phyloP scores from a whole-genome alignment of 768 basidiomycete species.

The Dacryopinax primogenitus region DNA sequence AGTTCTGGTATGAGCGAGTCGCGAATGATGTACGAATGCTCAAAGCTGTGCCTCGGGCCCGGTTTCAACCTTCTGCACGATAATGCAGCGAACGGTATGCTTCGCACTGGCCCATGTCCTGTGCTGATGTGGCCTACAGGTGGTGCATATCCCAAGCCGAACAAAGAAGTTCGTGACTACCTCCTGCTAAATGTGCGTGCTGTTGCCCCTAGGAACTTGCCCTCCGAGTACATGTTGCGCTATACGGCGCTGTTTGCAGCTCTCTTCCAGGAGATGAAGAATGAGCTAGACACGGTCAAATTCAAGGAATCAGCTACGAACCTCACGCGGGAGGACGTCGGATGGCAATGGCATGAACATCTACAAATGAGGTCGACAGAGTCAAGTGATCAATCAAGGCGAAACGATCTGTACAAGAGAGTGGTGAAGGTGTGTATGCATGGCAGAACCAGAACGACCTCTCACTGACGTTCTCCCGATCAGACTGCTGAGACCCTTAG shows the following conservation, averaged over 20 bases:
- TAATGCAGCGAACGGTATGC: neutral
- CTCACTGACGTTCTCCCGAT: no score
- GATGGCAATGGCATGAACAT: no score
- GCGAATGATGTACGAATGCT: conserved; percentile 21
- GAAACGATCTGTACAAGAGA: no score
- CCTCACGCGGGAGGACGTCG: no score
- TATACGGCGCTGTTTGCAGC: neutral
- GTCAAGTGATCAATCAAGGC: no score
- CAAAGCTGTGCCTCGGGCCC: conserved; percentile 20
- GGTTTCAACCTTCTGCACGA: conserved; percentile 22
- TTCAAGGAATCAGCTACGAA: no score
- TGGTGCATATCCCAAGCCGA: neutral
- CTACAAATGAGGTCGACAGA: no score
- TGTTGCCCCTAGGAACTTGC: no score
- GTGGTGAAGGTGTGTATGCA: no score
- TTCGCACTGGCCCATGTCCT: neutral
- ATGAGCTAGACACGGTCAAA: neutral
- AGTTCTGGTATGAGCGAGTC: conserved; percentile 24
- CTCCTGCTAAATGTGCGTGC: neutral
- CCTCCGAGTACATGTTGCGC: neutral
- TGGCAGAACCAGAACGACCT: no score
- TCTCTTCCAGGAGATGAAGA: neutral
- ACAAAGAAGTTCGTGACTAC: neutral
- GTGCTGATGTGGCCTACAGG: neutral
- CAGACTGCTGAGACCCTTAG: no score